These are phyloP conservation scores for Chalaropsis ovoidea DNA, from an alignment of 2,329 filamentous ascomycete species.

Conservation along the genomic window DNA sequence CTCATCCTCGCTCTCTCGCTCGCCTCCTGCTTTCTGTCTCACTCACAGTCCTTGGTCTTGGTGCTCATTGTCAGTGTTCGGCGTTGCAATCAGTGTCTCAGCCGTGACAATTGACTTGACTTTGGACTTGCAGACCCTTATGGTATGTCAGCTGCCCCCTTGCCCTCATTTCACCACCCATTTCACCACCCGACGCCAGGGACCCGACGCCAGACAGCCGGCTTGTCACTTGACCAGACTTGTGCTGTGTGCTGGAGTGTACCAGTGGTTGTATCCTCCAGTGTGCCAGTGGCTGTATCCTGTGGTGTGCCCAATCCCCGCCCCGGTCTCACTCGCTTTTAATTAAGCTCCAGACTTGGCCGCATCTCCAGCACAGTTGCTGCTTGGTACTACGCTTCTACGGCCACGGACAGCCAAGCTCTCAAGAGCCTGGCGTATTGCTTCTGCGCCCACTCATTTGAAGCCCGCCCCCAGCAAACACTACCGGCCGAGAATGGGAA, in stretches of 20 bases:
- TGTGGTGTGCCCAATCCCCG: no score
- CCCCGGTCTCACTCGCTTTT: no score
- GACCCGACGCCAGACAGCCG: neutral
- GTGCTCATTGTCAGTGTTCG: neutral
- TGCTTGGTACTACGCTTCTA: neutral
- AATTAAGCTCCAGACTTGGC: no score
- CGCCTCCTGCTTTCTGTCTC: slow-evolving; percentile 2
- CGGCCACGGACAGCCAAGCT: neutral
- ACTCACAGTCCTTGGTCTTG: no score
- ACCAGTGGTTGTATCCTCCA: no score
- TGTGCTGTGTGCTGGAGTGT: neutral
- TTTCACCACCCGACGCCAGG: no score
- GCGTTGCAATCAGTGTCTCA: neutral
- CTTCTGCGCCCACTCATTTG: neutral
- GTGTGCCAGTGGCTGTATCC: no score
- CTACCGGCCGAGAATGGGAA: neutral
- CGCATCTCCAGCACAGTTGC: neutral
- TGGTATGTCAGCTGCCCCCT: neutral
- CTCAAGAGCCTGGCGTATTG: neutral
- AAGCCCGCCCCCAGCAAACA: neutral
- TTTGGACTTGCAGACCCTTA: neutral
- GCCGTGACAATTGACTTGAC: no score
- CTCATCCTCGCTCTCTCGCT: no score
- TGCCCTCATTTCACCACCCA: neutral
- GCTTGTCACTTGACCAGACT: neutral